Base-by-base conservation (phyloP, 1,284 basidiomycete species). In the Rhizoctonia solani region DNA sequence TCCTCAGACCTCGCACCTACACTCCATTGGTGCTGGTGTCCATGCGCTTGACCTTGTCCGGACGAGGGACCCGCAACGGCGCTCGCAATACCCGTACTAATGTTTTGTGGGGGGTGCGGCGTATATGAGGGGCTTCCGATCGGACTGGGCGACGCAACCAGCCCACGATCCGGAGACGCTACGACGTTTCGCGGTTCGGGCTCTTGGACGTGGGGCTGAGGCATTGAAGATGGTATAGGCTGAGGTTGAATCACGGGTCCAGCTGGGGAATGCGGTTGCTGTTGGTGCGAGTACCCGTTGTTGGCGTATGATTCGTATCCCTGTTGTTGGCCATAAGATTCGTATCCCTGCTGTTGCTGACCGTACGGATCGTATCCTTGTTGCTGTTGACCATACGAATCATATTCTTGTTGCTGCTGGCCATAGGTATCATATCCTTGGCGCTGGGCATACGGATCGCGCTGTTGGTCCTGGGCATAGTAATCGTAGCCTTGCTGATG, bases 111-210 rank as follows among this genome's bases (percentile, higher is more conserved):
- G 2, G 37, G 46, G 13, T 14, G 29, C 9, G 49, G 59, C 21
- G 59, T 27, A 63, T 53, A 52, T 14, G 49, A 37, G 9, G 59
- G 49, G 37, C 47, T 53, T 19, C 42, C 47, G 23, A 63, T 37
- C 14, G 59, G 59, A n/a, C 23, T 32, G 25, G 59, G 59, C 13
- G 59, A 63, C 4, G 59, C 49, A 5, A 53, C 59, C 19, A 63
- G 49, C 59, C 25, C 5, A 29, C 23, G 50, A 29, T 30, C 41
- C 25, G 50, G 59, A 21, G 41, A 37, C 9, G 44, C 30, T 2
- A 46, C 44, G 9, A 49, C 44, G 32, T 47, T 37, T 37, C 11
- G 34, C 56, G 44, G 44, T 25, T 41, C 29, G 46, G 46, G 59
- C 49, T 11, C 8, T 19, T 53, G 47, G 23, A 23, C 34, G 19